Percentiles rank a stretch among this genome's conserved stretches.
These are phyloP conservation scores for Coemansia reversa DNA, from an alignment of 192 early-diverging fungal genomes.

Conservation along the genomic window DNA sequence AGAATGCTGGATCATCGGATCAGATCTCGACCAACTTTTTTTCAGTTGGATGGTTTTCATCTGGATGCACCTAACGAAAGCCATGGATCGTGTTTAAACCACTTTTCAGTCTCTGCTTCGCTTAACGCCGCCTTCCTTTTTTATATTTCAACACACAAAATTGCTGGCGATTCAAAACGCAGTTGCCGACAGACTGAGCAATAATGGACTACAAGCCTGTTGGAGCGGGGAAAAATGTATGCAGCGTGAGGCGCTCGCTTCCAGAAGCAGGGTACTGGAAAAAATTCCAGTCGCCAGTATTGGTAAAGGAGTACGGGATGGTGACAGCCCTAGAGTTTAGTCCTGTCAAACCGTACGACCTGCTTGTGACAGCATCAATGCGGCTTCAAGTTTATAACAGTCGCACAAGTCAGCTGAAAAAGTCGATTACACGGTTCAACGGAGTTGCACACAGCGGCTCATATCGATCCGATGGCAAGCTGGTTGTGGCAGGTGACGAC, in stretches of 20 bases:
- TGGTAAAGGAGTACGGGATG: slow-evolving; percentile 85
- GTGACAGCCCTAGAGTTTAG: slow-evolving; percentile 83
- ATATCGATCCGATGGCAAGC: slow-evolving; percentile 82
- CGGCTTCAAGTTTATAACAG: slow-evolving; percentile 90
- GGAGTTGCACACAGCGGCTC: slow-evolving; percentile 80
- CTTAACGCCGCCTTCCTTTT: neutral
- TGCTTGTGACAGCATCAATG: slow-evolving; percentile 86
- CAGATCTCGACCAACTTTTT: slow-evolving; percentile 9
- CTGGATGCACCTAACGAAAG: neutral
- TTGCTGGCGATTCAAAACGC: neutral
- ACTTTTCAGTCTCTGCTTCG: slow-evolving; percentile 7
- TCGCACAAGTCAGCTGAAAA: slow-evolving; percentile 79
- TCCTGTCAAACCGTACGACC: slow-evolving; percentile 76
- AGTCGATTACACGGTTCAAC: slow-evolving; percentile 90
- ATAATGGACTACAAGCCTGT: slow-evolving; percentile 59
- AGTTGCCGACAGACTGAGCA: neutral
- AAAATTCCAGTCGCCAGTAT: slow-evolving; percentile 82
- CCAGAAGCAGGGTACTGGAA: slow-evolving; percentile 75
- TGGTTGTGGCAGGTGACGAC: slow-evolving; percentile 92
- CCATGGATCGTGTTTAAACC: neutral
- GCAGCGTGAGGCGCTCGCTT: slow-evolving; percentile 56
- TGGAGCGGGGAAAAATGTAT: slow-evolving; percentile 57
- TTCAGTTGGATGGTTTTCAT: neutral
- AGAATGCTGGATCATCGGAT: slow-evolving; percentile 3
- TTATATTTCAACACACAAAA: slow-evolving; percentile 1